Conservation (phyloP, 2,329 filamentous ascomycete genomes). For the Biscogniauxia mediterranea region DNA sequence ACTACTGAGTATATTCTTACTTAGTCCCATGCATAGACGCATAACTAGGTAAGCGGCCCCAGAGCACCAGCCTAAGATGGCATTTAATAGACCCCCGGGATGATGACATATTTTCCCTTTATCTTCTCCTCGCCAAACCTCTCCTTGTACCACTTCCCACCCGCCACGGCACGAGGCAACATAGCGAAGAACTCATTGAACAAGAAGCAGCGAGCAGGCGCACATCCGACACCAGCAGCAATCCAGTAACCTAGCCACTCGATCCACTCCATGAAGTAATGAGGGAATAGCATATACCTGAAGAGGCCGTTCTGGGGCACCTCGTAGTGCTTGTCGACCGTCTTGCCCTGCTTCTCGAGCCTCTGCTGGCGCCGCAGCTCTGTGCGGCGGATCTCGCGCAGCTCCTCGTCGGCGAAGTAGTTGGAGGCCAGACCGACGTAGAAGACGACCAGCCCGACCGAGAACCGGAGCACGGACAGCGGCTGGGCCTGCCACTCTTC, state of each 20-base stretch:
- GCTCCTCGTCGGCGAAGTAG: conserved; percentile 84
- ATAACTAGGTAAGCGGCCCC: no score
- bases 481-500: conserved; percentile 46
- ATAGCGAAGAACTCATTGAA: conserved; percentile 88
- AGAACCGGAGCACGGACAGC: conserved; percentile 45
- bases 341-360: conserved; percentile 37
- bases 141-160: conserved; percentile 81
- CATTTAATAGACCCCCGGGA: conserved; percentile 40
- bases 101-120: conserved; percentile 69
- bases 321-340: conserved; percentile 79
- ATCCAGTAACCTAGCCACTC: conserved; percentile 93
- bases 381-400: conserved; percentile 79
- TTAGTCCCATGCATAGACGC: no score
- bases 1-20: no score
- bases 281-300: conserved; percentile 78
- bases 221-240: conserved; percentile 63
- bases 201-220: conserved; percentile 77
- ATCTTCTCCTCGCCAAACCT: conserved; percentile 86
- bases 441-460: conserved; percentile 71
- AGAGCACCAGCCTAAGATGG: not conserved
- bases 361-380: conserved; percentile 60
- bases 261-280: conserved; percentile 95
- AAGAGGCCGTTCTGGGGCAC: conserved; percentile 84
- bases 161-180: conserved; percentile 80
- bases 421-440: conserved; percentile 74